These are phyloP conservation scores for Starmerella sirachaensis DNA, from an alignment of 805 yeast species.

Conservation along the genomic window DNA sequence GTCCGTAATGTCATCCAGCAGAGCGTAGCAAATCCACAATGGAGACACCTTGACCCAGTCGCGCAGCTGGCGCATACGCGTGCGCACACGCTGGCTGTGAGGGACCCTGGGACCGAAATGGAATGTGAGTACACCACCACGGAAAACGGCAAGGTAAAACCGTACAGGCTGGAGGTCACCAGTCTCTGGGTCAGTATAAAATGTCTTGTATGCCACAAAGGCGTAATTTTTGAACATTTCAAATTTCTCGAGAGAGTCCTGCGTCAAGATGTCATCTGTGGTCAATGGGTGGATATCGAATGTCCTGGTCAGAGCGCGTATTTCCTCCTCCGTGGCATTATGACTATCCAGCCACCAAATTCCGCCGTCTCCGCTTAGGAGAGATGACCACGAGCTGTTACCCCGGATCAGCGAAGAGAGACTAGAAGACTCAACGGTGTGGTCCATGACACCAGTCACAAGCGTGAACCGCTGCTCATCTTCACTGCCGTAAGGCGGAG, in stretches of 20 bases:
- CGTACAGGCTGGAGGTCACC: conserved; percentile 47
- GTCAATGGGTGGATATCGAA: conserved; percentile 97
- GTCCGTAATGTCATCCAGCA: conserved; percentile 55
- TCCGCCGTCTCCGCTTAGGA: conserved; percentile 1
- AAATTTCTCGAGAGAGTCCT: conserved; percentile 93
- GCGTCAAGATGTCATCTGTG: conserved; percentile 91
- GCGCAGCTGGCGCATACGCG: conserved; percentile 50
- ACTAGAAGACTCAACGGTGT: conserved; percentile 3
- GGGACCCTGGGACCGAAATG: conserved; percentile 42
- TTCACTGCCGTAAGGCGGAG: background rate
- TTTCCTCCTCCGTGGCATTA: conserved; percentile 88
- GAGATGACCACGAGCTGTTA: conserved; percentile 6
- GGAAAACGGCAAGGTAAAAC: conserved; percentile 48
- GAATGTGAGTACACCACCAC: conserved; percentile 47
- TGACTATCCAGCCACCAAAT: conserved; percentile 89
- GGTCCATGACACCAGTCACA: conserved; percentile 2
- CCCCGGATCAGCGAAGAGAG: conserved; percentile 2
- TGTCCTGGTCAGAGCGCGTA: conserved; percentile 81
- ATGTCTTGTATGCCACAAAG: conserved; percentile 93
- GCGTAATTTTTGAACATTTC: conserved; percentile 82
- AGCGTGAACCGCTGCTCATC: background rate
- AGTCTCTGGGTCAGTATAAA: conserved; percentile 67
- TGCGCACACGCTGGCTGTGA: conserved; percentile 47
- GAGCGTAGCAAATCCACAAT: conserved; percentile 56
- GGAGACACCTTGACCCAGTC: conserved; percentile 48